Conservation (phyloP, 164 flowering plant species). For the Santalum album region DNA sequence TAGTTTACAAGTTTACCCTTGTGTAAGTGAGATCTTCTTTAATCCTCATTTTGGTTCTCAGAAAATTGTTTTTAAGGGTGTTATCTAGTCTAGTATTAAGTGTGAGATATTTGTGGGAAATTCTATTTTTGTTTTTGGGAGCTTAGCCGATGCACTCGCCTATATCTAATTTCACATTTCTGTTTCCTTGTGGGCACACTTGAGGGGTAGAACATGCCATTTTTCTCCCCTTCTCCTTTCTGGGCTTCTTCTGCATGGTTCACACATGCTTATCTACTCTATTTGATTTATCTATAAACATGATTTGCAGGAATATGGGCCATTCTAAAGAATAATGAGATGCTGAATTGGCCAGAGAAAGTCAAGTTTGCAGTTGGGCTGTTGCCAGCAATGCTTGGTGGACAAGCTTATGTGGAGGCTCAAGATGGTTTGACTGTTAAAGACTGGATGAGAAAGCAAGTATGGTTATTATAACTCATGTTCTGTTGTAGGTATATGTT, state of each 20-base stretch:
- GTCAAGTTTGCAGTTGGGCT: conserved; percentile 91
- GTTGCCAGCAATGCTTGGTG: conserved; percentile 91
- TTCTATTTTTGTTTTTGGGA: no score
- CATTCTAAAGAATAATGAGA: conserved; percentile 86
- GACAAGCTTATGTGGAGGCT: conserved; percentile 96
- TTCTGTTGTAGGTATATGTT: neutral
- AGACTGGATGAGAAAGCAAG: conserved; percentile 98
- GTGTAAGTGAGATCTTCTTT: no score
- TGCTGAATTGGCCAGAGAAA: conserved; percentile 98
- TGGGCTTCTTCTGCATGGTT: neutral
- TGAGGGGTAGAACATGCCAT: no score
- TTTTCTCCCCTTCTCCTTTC: no score
- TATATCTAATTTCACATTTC: no score
- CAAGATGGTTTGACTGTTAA: conserved; percentile 84
- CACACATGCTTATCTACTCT: neutral
- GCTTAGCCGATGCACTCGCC: no score
- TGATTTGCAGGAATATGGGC: conserved; percentile 80
- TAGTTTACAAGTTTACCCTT: no score
- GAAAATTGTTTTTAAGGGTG: no score
- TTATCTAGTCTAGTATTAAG: no score
- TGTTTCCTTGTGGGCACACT: no score
- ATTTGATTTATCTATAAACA: neutral
- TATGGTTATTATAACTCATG: conserved; percentile 16
- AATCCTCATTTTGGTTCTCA: no score
- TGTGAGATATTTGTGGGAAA: no score